Conservation (phyloP, 345 rosid genomes). For the Hibiscus mutabilis region DNA sequence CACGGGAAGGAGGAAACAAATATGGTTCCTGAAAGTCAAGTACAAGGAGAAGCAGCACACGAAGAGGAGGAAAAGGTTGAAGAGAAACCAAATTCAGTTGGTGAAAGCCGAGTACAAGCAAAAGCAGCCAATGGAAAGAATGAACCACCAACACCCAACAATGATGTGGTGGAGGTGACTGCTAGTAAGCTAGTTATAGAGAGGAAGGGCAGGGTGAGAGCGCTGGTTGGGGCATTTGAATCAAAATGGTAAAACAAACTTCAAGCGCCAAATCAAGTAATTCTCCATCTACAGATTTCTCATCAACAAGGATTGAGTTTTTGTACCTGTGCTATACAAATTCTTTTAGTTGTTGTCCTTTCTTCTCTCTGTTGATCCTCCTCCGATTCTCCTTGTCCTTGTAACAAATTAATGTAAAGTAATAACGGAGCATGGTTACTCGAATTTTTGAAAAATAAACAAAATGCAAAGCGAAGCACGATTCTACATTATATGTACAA, state of each 20-base stretch:
- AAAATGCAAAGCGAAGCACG: not conserved
- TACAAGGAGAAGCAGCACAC: not conserved
- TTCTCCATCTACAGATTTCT: not conserved
- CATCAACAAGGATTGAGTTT: not conserved
- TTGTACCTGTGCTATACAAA: not conserved
- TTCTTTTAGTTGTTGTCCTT: not conserved
- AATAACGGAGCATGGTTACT: not conserved
- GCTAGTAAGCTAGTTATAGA: conserved; percentile 58
- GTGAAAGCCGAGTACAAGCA: conserved; percentile 18
- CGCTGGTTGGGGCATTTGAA: conserved; percentile 92
- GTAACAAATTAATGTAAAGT: not conserved
- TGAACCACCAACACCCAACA: conserved; percentile 56
- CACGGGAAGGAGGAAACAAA: conserved; percentile 14
- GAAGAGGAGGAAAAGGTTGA: conserved; percentile 3
- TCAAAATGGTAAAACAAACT: conserved; percentile 52
- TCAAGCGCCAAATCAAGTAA: conserved; percentile 10
- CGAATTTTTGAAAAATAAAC: not conserved
- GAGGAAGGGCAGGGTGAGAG: conserved; percentile 82
- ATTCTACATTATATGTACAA: not conserved
- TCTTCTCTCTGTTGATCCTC: not conserved
- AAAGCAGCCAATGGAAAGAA: conserved; percentile 38
- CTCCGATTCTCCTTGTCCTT: not conserved
- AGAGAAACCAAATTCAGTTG: conserved; percentile 4
- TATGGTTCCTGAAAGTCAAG: conserved; percentile 20
- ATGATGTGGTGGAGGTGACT: conserved; percentile 70